Base-by-base conservation (phyloP, 441 rosid species). In the Oxalis stricta region DNA sequence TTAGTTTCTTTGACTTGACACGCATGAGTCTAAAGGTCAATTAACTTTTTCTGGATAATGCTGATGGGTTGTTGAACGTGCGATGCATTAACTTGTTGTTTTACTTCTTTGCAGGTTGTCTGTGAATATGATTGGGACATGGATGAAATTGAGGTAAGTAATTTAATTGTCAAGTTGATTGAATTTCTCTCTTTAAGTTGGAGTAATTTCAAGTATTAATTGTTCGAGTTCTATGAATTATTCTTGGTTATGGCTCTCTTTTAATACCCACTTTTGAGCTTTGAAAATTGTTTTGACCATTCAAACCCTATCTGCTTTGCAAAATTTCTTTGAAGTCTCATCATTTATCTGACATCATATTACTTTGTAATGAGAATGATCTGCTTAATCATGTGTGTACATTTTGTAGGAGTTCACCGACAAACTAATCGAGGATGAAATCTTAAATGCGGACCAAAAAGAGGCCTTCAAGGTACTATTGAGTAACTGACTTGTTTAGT, bases 51-150 rank as follows among this genome's bases (percentile, higher is more conserved):
- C 12, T 14, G 17, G 10, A 13, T 33, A 5, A 44, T 29, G 28
- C 14, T 13, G 47, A 34, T 13, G 10, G 18, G 7, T 13, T 18
- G 15, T 7, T 42, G 18, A 18, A 10, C 7, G 9, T 47, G 5
- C 18, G 33, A 4, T 32, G 21, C 10, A 23, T 41, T 71, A 30
- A 47, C 24, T 22, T 39, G 9, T 19, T 48, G 22, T 56, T 42
- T 45, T 41, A 33, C 41, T 48, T 19, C 24, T 26, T 33, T 79
- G 73, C 82, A 91, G 99, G 72, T 84, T 58, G 68, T 86, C 17
- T 79, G 96, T 51, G 95, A 84, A 50, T 91, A 76, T 60, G 95
- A 91, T 66, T 91, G 99, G 99, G 86, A 75, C 41, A 13, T 83
- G 21, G 96, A 91, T 40, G 82, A 81, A 40, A 66, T 79, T 56